These are phyloP conservation scores for Mycosarcoma maydis DNA, from an alignment of 1,284 basidiomycete species.

Conservation along the genomic window DNA sequence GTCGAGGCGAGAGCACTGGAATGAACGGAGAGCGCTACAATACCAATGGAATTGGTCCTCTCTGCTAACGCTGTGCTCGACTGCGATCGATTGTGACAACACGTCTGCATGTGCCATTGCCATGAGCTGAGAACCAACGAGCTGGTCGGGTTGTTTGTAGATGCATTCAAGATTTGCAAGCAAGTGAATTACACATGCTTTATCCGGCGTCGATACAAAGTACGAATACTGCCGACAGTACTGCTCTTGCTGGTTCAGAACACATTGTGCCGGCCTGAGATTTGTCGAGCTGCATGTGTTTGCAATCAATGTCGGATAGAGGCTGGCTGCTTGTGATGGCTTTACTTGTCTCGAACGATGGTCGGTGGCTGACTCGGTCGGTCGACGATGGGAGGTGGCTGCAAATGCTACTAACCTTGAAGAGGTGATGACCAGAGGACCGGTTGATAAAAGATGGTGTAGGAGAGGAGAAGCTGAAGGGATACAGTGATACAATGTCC, in stretches of 20 bases:
- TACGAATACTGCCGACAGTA: background rate
- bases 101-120: too few relatives aligned
- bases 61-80: too few relatives aligned
- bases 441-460: slow-evolving; percentile 45
- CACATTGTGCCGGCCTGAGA: background rate
- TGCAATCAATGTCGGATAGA: background rate
- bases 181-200: background rate
- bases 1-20: too few relatives aligned
- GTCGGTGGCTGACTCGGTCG: slow-evolving; percentile 3
- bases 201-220: slow-evolving; percentile 19
- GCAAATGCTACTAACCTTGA: slow-evolving; percentile 45
- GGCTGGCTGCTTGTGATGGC: background rate
- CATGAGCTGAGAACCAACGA: too few relatives aligned
- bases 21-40: too few relatives aligned
- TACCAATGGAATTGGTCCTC: too few relatives aligned
- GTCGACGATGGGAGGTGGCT: slow-evolving; percentile 6
- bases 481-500: slow-evolving; percentile 3
- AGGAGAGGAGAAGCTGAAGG: slow-evolving; percentile 12
- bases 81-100: too few relatives aligned
- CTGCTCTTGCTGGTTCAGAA: background rate
- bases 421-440: slow-evolving; percentile 36
- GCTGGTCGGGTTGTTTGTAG: too few relatives aligned
- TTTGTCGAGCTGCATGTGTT: background rate
- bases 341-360: too few relatives aligned
- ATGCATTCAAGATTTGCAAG: slow-evolving; percentile 6